Conservation (phyloP, 495 filamentous ascomycete species). For the Aspergillus asperescens region DNA sequence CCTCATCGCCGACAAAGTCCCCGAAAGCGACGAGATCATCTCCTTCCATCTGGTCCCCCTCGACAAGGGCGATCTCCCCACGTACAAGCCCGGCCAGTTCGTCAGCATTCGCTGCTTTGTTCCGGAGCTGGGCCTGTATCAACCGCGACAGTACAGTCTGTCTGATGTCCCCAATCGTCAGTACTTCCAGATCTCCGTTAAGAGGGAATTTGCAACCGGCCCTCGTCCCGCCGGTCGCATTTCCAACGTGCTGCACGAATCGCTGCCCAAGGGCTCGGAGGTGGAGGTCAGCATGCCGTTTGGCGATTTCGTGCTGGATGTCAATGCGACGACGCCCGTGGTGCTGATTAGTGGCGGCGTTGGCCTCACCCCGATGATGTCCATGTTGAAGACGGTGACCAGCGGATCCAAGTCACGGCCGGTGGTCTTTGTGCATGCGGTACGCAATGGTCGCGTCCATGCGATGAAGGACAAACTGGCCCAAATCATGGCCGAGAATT, state of each 20-base stretch:
- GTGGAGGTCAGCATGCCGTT: conserved; percentile 54
- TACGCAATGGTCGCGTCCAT: conserved; percentile 30
- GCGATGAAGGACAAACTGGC: conserved; percentile 49
- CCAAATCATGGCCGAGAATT: conserved; percentile 25
- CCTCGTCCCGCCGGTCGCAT: conserved; percentile 43
- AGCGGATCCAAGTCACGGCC: conserved; percentile 17
- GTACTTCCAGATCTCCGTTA: conserved; percentile 59
- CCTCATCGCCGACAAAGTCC: conserved; percentile 51
- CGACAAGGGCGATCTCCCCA: conserved; percentile 48
- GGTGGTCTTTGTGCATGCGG: conserved; percentile 26
- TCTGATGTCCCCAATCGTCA: conserved; percentile 47
- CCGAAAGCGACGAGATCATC: conserved; percentile 53
- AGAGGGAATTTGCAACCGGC: conserved; percentile 45
- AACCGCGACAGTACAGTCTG: conserved; percentile 60
- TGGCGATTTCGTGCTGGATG: conserved; percentile 57
- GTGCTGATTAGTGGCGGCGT: conserved; percentile 60
- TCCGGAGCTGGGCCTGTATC: conserved; percentile 48
- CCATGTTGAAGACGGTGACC: conserved; percentile 49
- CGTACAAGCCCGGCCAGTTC: conserved; percentile 58
- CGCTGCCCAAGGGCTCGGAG: conserved; percentile 45
- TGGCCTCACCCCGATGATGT: conserved; percentile 56
- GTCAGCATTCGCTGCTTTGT: conserved; percentile 50
- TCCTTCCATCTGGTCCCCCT: conserved; percentile 58
- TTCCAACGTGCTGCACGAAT: conserved; percentile 55
- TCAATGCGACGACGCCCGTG: conserved; percentile 28